A percentile compares a stretch with the other conserved stretches of the same genome.
These are phyloP conservation scores for Albizia julibrissin DNA, from an alignment of 306 rosid species.

Conservation along the genomic window DNA sequence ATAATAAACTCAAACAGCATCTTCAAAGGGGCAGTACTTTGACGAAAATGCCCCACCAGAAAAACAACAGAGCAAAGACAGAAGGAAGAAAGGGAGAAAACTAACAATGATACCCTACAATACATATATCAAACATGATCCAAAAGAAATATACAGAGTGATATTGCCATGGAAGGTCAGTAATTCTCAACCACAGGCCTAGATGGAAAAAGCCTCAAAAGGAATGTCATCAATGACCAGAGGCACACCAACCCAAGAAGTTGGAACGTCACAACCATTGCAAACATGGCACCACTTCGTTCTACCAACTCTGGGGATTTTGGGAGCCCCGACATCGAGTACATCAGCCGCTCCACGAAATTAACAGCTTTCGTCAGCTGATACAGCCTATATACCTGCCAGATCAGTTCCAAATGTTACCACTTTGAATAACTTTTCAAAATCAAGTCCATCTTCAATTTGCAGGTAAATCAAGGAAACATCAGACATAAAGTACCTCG, in stretches of 20 bases:
- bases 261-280: conserved; percentile 56
- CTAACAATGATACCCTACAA: neutral
- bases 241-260: conserved; percentile 56
- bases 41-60: neutral
- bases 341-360: conserved; percentile 63
- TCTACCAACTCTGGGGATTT: conserved; percentile 53
- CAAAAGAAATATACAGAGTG: neutral
- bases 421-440: conserved; percentile 1
- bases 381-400: conserved; percentile 79
- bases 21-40: neutral
- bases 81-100: neutral
- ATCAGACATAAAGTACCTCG: conserved; percentile 52
- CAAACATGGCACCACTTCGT: conserved; percentile 65
- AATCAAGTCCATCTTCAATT: conserved; percentile 37
- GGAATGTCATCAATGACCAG: conserved; percentile 76
- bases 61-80: neutral
- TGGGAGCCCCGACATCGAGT: conserved; percentile 52
- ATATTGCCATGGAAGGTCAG: conserved; percentile 36
- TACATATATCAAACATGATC: neutral
- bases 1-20: neutral
- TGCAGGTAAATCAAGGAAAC: conserved; percentile 31
- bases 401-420: conserved; percentile 29
- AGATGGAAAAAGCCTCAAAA: conserved; percentile 91
- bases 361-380: conserved; percentile 78
- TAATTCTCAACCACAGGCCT: conserved; percentile 88